These are phyloP conservation scores for Calonectria ilicicola DNA, from an alignment of 2,329 filamentous ascomycete genomes.

Conservation along the genomic window DNA sequence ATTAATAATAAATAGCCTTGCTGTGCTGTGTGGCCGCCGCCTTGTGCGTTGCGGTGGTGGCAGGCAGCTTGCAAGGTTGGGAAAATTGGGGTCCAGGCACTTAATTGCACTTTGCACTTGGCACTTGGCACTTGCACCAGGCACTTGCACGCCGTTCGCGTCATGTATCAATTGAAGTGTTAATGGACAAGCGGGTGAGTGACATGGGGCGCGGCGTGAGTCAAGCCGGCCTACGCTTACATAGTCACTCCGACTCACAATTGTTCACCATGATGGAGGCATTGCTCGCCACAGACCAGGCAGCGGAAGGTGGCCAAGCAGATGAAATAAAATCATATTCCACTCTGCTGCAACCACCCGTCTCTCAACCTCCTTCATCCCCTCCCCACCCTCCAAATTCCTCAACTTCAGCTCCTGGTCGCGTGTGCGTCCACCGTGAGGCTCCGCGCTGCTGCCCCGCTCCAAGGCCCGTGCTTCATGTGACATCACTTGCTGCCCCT, in stretches of 20 bases:
- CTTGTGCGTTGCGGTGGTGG: too few relatives aligned
- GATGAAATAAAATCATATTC: neutral
- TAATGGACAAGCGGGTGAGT: neutral
- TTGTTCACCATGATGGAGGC: neutral
- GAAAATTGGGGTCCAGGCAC: neutral
- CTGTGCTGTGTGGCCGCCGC: too few relatives aligned
- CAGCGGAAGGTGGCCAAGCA: neutral
- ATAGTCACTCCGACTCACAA: neutral
- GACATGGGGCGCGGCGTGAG: conserved; percentile 39
- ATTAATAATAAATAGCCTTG: neutral
- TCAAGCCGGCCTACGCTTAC: conserved; percentile 30
- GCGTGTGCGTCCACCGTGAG: conserved; percentile 6
- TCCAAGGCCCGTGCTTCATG: conserved; percentile 38
- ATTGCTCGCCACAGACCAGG: neutral
- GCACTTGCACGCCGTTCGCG: conserved; percentile 1
- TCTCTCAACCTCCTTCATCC: neutral
- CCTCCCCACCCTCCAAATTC: too few relatives aligned
- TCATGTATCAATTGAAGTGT: conserved; percentile 4
- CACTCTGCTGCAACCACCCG: neutral
- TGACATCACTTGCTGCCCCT: conserved; percentile 43
- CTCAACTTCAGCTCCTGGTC: neutral
- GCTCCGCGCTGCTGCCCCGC: conserved; percentile 21
- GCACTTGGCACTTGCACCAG: too few relatives aligned
- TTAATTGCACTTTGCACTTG: too few relatives aligned
- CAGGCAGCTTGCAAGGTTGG: neutral